Evolutionary conservation across 2,329 filamentous ascomycete genomes (phyloP).

Genomic region (Stemphylium lycopersici): DNA sequence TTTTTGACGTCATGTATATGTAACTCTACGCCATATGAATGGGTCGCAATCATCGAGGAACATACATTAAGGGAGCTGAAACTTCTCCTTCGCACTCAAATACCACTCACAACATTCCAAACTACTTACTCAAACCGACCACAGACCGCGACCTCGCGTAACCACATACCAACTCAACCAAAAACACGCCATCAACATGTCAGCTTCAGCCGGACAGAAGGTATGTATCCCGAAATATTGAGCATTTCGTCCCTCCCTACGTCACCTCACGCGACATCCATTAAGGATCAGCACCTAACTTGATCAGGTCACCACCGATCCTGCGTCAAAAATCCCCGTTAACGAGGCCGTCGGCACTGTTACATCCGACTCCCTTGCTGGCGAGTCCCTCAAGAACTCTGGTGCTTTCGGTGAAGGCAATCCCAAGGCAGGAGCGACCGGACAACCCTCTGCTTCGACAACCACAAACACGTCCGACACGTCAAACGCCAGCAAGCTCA

Average conservation of each 20-base stretch:
- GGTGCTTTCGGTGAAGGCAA: slow-evolving; percentile 68
- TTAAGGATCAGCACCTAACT: slow-evolving; percentile 6
- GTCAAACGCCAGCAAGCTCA: slow-evolving; percentile 58
- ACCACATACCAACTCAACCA: neutral
- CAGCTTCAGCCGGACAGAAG: slow-evolving; percentile 26
- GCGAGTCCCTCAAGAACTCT: slow-evolving; percentile 67
- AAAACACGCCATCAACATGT: slow-evolving; percentile 11
- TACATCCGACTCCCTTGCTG: slow-evolving; percentile 73
- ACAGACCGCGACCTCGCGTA: neutral
- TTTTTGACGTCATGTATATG: slow-evolving; percentile 27
- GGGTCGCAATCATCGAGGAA: slow-evolving; percentile 7
- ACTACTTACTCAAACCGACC: neutral
- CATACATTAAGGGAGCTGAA: slow-evolving; percentile 6
- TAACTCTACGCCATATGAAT: slow-evolving; percentile 14
- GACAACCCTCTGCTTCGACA: slow-evolving; percentile 59
- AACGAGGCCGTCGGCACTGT: slow-evolving; percentile 70
- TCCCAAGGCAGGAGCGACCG: slow-evolving; percentile 57
- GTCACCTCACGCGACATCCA: neutral
- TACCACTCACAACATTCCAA: neutral
- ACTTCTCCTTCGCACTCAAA: neutral
- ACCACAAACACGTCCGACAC: slow-evolving; percentile 64
- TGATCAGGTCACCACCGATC: slow-evolving; percentile 56
- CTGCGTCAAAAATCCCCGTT: slow-evolving; percentile 54
- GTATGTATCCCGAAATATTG: slow-evolving; percentile 9
- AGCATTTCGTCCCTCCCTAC: neutral